These are phyloP conservation scores for Aspergillus sparsus DNA, from an alignment of 495 filamentous ascomycete genomes.

Conservation along the genomic window DNA sequence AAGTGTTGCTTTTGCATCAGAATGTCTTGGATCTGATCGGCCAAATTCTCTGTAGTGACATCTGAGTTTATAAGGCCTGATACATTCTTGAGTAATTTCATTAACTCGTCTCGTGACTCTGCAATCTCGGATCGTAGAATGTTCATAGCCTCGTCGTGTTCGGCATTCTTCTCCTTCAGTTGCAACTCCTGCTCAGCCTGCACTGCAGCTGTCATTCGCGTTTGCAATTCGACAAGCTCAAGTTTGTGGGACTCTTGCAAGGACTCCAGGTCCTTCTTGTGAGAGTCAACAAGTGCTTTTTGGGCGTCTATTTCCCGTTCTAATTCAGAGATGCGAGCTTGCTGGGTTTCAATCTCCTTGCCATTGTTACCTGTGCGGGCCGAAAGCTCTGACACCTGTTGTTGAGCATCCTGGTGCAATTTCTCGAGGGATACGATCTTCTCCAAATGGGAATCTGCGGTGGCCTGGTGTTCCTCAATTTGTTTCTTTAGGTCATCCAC, in stretches of 20 bases:
- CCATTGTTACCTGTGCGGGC: conserved; percentile 32
- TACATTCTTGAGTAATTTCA: conserved; percentile 56
- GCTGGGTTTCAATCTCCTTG: conserved; percentile 50
- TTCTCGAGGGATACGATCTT: conserved; percentile 68
- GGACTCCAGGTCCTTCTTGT: conserved; percentile 54
- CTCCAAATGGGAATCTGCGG: conserved; percentile 61
- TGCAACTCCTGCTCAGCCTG: conserved; percentile 50
- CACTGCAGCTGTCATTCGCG: conserved; percentile 38
- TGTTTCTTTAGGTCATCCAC: conserved; percentile 68
- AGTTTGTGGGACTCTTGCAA: conserved; percentile 56
- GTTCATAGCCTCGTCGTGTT: conserved; percentile 62
- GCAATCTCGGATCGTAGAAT: conserved; percentile 67
- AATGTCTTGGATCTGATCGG: conserved; percentile 51
- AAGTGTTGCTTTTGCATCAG: conserved; percentile 47
- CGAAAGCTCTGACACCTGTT: conserved; percentile 52
- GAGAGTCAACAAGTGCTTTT: conserved; percentile 53
- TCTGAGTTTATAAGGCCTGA: conserved; percentile 53
- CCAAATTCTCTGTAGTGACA: conserved; percentile 44
- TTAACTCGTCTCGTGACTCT: conserved; percentile 68
- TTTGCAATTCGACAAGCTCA: conserved; percentile 52
- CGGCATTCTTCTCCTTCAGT: conserved; percentile 48
- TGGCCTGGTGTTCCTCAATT: conserved; percentile 75
- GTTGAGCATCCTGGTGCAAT: conserved; percentile 58
- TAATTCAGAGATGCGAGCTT: conserved; percentile 55
- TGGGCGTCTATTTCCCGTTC: conserved; percentile 58